Evolutionary conservation across 495 filamentous ascomycete genomes (phyloP), one percentile per base, ranked within the genome.

Genomic region (Viridothelium virens): DNA sequence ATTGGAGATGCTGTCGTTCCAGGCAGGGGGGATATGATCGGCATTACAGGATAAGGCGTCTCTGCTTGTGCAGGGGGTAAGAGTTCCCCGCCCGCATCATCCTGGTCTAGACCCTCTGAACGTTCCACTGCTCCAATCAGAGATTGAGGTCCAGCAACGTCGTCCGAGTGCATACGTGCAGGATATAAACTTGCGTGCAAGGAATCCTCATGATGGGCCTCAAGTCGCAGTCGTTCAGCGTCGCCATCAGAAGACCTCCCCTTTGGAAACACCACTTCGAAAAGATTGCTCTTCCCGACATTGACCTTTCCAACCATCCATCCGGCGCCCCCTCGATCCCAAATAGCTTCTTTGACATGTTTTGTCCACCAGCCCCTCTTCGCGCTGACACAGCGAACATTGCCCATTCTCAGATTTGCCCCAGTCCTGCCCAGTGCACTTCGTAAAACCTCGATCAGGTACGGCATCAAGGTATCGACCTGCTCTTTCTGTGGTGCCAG

Each of bases 301-400:
- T 99, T 99, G 63, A 88, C 91, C 70, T 92, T 96, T n/a, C 95
- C 94, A 34, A 97, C 90, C 80, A 99, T 86, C 94, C 94, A 99
- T n/a, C 89, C 83, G 4, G 88, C 95, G 2, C 93, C 92, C 9
- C 88, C 90, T 47, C 90, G 85, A 41, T 85, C 77, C 77, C 82
- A 88, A 59, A 96, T 90, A 37, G 91, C 85, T 70, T 96, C 89
- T 74, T 91, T 96, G 68, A 96, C 77, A 47, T 88, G 79, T 69
- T 84, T 89, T 0, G 89, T 96, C 92, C 92, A 95, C 92, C 92
- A 96, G 25, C 83, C 82, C 65, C 88, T 79, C 66, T 90, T 89
- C 11, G 92, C 84, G 73, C 91, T 95, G 14, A 97, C 89, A 75
- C 90, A 90, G 70, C 85, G 81, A 16, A 97, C 82, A 72, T 94